Conservation (phyloP, 148 eudicot genomes). For the Amaranthus hypochondriacus region DNA sequence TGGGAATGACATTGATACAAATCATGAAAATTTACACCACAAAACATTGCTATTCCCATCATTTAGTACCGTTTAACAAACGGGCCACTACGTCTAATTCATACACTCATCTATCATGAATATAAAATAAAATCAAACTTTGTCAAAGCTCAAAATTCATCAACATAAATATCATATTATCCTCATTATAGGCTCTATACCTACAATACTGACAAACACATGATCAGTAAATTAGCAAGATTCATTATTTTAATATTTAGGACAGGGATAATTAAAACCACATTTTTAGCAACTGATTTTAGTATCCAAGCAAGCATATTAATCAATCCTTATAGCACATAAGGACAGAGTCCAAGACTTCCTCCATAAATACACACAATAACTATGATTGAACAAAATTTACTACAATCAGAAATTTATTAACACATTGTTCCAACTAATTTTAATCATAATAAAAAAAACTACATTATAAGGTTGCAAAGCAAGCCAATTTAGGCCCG, state of each 20-base stretch:
- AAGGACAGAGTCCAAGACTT: not conserved
- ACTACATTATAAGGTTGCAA: not conserved
- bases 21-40: too few species aligned
- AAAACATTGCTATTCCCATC: too few species aligned
- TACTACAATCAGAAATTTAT: too few species aligned
- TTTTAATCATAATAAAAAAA: too few species aligned
- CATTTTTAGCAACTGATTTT: conserved; percentile 7
- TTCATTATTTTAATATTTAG: not conserved
- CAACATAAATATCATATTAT: not conserved
- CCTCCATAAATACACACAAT: not conserved
- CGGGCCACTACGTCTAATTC: not conserved
- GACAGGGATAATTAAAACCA: not conserved
- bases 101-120: not conserved
- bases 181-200: not conserved
- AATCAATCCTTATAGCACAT: not conserved
- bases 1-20: too few species aligned
- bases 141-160: not conserved
- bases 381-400: too few species aligned
- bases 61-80: too few species aligned
- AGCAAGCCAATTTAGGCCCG: too few species aligned
- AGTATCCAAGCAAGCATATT: conserved; percentile 8
- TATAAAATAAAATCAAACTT: conserved; percentile 3
- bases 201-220: not conserved
- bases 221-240: not conserved
- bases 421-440: too few species aligned